Evolutionary conservation across 345 rosid species (phyloP), one percentile per base, ranked within the genome.

Genomic region (Boechera stricta): DNA sequence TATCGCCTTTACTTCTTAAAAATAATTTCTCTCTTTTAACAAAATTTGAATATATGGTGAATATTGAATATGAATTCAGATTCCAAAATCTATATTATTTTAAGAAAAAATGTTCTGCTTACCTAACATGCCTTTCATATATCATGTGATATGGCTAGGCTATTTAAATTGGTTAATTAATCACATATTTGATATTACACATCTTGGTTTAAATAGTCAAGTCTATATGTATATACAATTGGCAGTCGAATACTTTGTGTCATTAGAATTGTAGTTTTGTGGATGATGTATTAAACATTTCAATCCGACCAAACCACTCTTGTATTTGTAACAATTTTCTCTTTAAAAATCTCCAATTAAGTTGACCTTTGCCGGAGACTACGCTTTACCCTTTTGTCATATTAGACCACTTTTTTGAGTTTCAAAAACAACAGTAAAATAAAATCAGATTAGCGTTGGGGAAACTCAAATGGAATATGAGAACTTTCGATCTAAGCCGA

Each of bases 311-410:
- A 67, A 68, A 67, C 74, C 36, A 67, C 66, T 31, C 49, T 65
- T 78, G 62, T 65, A 66, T 71, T 65, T 64, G 28, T 64, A 65
- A 39, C 36, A 1, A 26, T 4, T 77, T 56, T 47, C 44, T 79
- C 73, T 48, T 70, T 67, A 15, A 45, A 42, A 49, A 48, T 58
- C 61, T 56, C 61, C 6, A 5, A 12, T 61, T 39, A 53, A 79
- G 87, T 84, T 81, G 87, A 81, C 83, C 83, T 79, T 70, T 81
- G 81, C 85, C 72, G 82, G 80, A 72, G 78, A 72, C 72, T 64
- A 64, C 71, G 63, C 75, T 52, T 65, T 16, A 61, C 75, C 42
- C 28, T 61, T 79, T 81, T 81, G 77, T 64, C 74, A 78, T 76
- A 58, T 35, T 64, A 57, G 7, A 64, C 42, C 60, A 15, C 7